Evolutionary conservation across 345 rosid species (phyloP), one percentile per base, ranked within the genome.

Genomic region (Physaria fendleri): DNA sequence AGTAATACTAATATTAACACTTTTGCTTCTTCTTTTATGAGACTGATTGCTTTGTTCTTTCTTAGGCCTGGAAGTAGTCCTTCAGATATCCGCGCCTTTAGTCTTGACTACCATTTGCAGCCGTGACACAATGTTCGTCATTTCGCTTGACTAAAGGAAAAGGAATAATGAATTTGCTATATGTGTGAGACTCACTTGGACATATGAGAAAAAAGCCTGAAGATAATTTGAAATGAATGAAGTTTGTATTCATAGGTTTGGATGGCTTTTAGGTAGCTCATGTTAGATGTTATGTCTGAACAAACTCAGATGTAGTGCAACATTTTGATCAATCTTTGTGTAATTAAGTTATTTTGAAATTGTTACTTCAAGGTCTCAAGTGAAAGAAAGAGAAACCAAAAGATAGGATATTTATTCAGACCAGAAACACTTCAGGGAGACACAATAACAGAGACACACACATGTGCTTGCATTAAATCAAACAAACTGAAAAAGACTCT

Each of bases 21-120:
- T 45, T 54, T 38, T 45, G 13, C 48, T 32, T 22, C 2, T n/a
- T n/a, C n/a, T n/a, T n/a, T n/a, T n/a, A 14, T 40, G 62, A 25
- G 43, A 30, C 33, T 56, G 15, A 44, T 50, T 28, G n/a, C 2
- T 44, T 33, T 35, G 37, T 58, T 61, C 37, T 2, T 54, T 41
- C 66, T 48, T 83, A 92, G 96, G 82, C 96, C 92, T 13, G 96
- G 96, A 61, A 79, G 96, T 16, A 79, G 88, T 68, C 90, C 98
- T 46, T 88, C 96, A 12, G 96, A 88, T 66, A 84, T 83, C n/a
- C 79, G 70, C 0, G 90, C 93, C 62, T 85, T 72, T 38, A 73
- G 84, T 39, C 90, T 92, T n/a, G 95, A 85, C 42, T 41, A 85
- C 61, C 95, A 92, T 78, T 47, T 82, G 69, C 88, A 76, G 73